Evolutionary conservation across 2,329 filamentous ascomycete genomes (phyloP), one percentile per base, ranked within the genome.

Genomic region (Calonectria henricotiae): DNA sequence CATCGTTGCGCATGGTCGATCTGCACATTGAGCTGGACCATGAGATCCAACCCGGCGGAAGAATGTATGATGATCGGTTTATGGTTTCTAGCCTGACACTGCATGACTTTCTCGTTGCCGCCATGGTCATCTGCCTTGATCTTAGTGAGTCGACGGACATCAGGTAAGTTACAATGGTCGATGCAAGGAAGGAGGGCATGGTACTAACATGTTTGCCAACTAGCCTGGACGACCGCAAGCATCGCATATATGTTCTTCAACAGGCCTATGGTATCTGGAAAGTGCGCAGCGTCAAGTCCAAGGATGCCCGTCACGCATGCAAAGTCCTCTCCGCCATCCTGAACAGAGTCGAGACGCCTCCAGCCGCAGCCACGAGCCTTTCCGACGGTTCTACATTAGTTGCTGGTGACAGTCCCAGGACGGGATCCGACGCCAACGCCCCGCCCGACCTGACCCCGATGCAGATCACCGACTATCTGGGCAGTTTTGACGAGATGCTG

Each of bases 61-160:
- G 86, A 23, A 78, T 91, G 69, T 83, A 85, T 66, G 82, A 85
- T 44, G 86, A 90, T 61, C 83, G 85, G 47, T 88, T 86, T 79
- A 87, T 90, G 81, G 77, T 90, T 8, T 85, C 85, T 4, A 86
- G 85, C 3, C 76, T 90, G 51, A 86, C 86, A 5, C 80, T 87
- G 25, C 87, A 89, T 39, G 87, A 90, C 72, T 91, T 89, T 70
- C 79, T 91, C 30, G 84, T 90, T 20, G 89, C 89, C 0, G 85
- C 88, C 13, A 91, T 90, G 87, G 86, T 91, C 46, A 75, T 91
- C 6, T 91, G 87, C 67, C 78, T 91, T 3, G 86, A 88, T 71
- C 77, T 87, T 13, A 82, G 80, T 27, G 84, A 85, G 71, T 82
- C 82, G 20, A 72, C 75, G 32, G 79, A 82, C 23, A 81, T 79